These are phyloP conservation scores for Berkeleyomyces rouxiae DNA, from an alignment of 2,329 filamentous ascomycete genomes.

Conservation along the genomic window DNA sequence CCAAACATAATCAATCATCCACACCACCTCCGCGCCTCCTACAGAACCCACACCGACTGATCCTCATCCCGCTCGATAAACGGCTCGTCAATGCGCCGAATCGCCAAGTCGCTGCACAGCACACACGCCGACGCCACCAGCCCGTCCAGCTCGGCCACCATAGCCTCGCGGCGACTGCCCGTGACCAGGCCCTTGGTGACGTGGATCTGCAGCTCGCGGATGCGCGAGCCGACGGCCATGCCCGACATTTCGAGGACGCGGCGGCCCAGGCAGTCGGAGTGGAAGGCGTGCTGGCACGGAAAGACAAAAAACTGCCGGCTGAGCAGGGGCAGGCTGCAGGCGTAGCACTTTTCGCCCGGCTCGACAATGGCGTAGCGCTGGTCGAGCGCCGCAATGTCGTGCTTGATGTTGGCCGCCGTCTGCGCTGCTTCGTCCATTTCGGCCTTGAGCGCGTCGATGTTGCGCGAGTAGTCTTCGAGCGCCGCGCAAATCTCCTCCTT, in stretches of 20 bases:
- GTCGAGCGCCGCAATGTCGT: constrained; percentile 73
- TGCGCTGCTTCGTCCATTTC: constrained; percentile 92
- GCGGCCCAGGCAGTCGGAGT: constrained; percentile 80
- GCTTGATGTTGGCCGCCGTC: constrained; percentile 79
- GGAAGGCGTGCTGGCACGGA: constrained; percentile 94
- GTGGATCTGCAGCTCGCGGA: constrained; percentile 70
- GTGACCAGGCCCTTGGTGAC: constrained; percentile 60
- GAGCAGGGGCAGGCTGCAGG: constrained; percentile 69
- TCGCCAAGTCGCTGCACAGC: constrained; percentile 84
- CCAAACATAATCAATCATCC: background rate
- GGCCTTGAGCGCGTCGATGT: constrained; percentile 72
- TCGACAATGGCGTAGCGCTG: constrained; percentile 90
- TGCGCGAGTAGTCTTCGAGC: constrained; percentile 80
- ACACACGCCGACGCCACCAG: constrained; percentile 83
- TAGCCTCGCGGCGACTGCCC: constrained; percentile 58
- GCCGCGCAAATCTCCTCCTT: constrained; percentile 94
- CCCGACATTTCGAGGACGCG: constrained; percentile 73
- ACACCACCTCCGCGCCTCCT: constrained; percentile 14
- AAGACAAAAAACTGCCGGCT: constrained; percentile 96
- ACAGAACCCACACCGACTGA: constrained; percentile 63
- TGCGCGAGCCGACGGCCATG: constrained; percentile 57
- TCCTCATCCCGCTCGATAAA: constrained; percentile 65
- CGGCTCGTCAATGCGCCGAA: constrained; percentile 85
- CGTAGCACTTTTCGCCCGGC: constrained; percentile 85
- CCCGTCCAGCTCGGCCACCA: constrained; percentile 79